These are phyloP conservation scores for Carex cristatella DNA, from an alignment of 176 grass and related monocot genomes.

Conservation along the genomic window DNA sequence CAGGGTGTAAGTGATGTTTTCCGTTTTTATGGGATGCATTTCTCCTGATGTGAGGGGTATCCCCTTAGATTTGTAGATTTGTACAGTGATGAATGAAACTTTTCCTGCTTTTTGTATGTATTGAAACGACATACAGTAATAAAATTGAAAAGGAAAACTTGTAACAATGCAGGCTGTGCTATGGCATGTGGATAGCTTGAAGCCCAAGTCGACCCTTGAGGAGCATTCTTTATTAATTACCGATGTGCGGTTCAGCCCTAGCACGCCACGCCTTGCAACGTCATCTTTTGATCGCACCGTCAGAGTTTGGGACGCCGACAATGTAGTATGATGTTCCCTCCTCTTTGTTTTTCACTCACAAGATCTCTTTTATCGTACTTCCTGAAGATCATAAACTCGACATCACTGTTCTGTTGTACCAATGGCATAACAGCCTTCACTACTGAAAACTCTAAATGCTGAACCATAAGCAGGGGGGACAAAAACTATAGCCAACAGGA, in stretches of 20 bases:
- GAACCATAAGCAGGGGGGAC: not conserved
- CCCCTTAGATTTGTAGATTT: not conserved
- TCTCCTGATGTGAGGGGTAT: not conserved
- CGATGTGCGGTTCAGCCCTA: conserved; percentile 97
- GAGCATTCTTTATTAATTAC: conserved; percentile 79
- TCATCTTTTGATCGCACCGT: conserved; percentile 98
- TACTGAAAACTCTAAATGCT: not conserved
- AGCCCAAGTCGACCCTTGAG: conserved; percentile 69
- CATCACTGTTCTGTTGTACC: not conserved
- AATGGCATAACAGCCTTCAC: not conserved
- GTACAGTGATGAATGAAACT: not conserved
- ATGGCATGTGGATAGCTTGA: conserved; percentile 70
- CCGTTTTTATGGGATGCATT: not conserved
- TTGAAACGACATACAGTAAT: not conserved
- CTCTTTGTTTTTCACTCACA: not conserved
- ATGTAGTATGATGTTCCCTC: conserved; percentile 48
- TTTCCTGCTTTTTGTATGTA: not conserved
- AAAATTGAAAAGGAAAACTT: not conserved
- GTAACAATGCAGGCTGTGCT: conserved; percentile 54
- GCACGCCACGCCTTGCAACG: conserved; percentile 83
- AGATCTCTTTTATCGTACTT: not conserved
- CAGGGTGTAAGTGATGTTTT: not conserved
- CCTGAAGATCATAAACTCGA: not conserved
- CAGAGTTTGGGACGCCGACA: conserved; percentile 97
- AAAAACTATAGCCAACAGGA: not conserved